These are phyloP conservation scores for Ophiostoma sp. DNA, from an alignment of 2,329 filamentous ascomycete genomes.

Conservation along the genomic window DNA sequence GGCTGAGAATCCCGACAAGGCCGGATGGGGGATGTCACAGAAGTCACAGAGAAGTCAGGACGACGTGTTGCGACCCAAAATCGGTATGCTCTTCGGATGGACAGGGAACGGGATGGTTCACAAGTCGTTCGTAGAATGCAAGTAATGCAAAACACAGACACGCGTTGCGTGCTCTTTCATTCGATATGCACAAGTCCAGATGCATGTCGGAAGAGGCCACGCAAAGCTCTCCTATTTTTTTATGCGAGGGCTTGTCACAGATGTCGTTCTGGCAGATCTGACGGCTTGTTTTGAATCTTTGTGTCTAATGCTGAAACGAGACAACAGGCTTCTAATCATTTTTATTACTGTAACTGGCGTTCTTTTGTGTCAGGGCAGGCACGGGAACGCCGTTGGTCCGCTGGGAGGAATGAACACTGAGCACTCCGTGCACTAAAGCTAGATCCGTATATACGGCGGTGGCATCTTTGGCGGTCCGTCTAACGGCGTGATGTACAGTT, in stretches of 20 bases:
- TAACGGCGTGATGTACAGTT: background rate
- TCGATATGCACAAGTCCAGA: background rate
- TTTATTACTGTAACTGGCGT: background rate
- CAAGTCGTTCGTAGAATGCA: background rate
- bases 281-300: background rate
- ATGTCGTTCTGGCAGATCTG: background rate
- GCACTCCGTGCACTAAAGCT: too few species aligned
- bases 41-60: background rate
- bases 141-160: background rate
- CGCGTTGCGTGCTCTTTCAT: background rate
- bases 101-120: background rate
- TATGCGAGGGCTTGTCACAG: constrained; percentile 1
- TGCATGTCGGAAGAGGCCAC: too few species aligned
- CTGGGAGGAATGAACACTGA: too few species aligned
- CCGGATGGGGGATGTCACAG: background rate
- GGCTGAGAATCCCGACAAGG: background rate
- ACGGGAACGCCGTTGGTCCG: too few species aligned
- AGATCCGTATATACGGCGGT: background rate
- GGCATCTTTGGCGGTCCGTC: too few species aligned
- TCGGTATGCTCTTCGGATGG: constrained; percentile 1
- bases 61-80: background rate
- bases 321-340: background rate
- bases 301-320: background rate
- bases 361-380: background rate
- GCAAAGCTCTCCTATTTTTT: background rate